Evolutionary conservation across 2,329 filamentous ascomycete genomes (phyloP), one percentile per base, ranked within the genome.

Genomic region (Nothophaeocryptopus gaeumannii): DNA sequence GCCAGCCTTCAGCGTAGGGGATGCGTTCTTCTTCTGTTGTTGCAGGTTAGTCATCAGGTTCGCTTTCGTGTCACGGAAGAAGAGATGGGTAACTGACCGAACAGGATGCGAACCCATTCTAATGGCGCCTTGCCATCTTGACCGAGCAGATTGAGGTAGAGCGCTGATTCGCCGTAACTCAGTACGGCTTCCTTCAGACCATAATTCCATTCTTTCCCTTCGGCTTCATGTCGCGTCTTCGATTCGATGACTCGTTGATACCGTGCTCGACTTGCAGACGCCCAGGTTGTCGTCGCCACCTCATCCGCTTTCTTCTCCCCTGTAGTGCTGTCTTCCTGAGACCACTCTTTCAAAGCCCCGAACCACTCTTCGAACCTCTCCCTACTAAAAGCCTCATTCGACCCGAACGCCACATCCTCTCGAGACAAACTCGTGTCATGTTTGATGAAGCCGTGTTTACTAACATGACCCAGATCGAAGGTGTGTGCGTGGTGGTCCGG

Each of bases 1-100:
- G 54, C 68, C 68, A 70, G 34, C 68, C 67, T 29, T 67, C 59
- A 8, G 61, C 54, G 42, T 68, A 69, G 2, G 67, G 69, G 20
- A 70, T 45, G 40, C 57, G 58, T 52, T 70, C 68, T 52, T 70
- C 42, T 54, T 69, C 20, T 26, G 20, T 26, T 26, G 20, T 26
- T 3, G 4, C n/a, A n/a, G n/a, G n/a, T n/a, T n/a, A n/a, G n/a
- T n/a, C n/a, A n/a, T n/a, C n/a, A n/a, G n/a, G n/a, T n/a, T n/a
- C n/a, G n/a, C n/a, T n/a, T n/a, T n/a, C n/a, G n/a, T n/a, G n/a
- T n/a, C n/a, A n/a, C 20, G 20, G 20, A 7, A 26, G 20, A 26
- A 26, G 20, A 7, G 20, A 26, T 26, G 20, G 20, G 7, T 3
- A 7, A 26, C 20, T 3, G 3, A 26, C 20, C 66, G 13, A 57